Evolutionary conservation across 169 alveolate genomes (phyloP).

Genomic region (Plasmodium adleri): DNA sequence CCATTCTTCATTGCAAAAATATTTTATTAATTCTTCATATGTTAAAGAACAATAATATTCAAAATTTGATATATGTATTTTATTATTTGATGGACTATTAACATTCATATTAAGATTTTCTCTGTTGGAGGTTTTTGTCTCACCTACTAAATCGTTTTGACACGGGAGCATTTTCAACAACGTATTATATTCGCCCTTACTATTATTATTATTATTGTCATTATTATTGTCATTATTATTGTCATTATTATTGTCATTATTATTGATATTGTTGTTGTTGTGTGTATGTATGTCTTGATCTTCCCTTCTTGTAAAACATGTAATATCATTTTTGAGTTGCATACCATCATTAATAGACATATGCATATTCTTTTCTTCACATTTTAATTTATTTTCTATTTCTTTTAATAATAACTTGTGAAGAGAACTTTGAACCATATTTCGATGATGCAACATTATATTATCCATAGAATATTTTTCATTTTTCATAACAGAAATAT

Average conservation of each 20-base stretch:
- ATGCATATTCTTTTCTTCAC: not conserved
- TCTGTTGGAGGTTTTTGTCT: not conserved
- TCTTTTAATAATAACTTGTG: slow-evolving; percentile 21
- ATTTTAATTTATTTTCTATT: slow-evolving; percentile 8
- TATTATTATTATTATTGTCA: not conserved
- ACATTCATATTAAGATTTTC: not conserved
- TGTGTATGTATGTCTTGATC: not conserved
- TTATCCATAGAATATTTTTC: slow-evolving; percentile 52
- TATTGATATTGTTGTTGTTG: not conserved
- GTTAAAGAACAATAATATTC: slow-evolving; percentile 2
- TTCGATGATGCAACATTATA: slow-evolving; percentile 47
- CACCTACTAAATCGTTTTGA: not conserved
- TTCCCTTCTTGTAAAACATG: not conserved
- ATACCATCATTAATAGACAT: not conserved
- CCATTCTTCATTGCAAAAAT: slow-evolving; percentile 40
- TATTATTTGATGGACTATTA: not conserved
- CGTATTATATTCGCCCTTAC: not conserved
- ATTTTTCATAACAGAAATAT: slow-evolving; percentile 5
- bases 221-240: not conserved
- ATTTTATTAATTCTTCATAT: slow-evolving; percentile 54
- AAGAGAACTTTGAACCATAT: slow-evolving; percentile 23
- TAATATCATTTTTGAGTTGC: not conserved
- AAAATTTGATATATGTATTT: too few species aligned
- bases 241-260: not conserved
- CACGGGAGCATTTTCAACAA: not conserved